Evolutionary conservation across 345 rosid genomes (phyloP), one percentile per base, ranked within the genome.

Genomic region (Adansonia digitata): DNA sequence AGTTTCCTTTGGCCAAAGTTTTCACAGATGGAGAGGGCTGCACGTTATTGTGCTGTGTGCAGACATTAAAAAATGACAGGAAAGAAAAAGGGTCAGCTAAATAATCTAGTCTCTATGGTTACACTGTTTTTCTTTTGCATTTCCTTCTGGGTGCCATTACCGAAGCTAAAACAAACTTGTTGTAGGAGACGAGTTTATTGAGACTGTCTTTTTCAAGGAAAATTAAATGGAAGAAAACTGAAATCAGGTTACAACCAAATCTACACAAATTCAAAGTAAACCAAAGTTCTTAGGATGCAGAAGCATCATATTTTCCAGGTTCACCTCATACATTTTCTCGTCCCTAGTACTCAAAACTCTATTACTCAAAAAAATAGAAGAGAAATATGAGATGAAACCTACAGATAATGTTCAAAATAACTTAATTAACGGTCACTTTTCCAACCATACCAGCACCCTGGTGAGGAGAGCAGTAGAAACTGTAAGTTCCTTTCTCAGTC

Each of bases 401-500:
- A 18, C 20, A 31, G 0, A 24, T 20, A 17, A 40, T 45, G 24
- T 52, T 52, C 15, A n/a, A 45, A 5, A 5, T 5, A 51, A 39
- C 70, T 82, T 79, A 94, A 56, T 92, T 90, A 69, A 94, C 94
- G 69, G 94, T 92, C 9, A 91, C 84, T 80, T 91, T 88, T 14
- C 96, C 98, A 0, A 74, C 85, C 98, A 94, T 94, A 75, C 98
- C 97, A 78, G 95, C 97, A 46, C 97, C 97, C 84, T 88, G 97
- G 81, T 94, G 98, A 10, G 98, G 97, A 14, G 83, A 22, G 72
- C 98, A 94, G 86, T 84, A 94, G 90, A 91, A 90, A 68, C 72
- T 6, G 85, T 94, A 94, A 9, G 75, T 70, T 3, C 98, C 98
- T 79, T 90, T 90, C 75, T 79, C 93, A 10, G 82, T 86, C 88